Conservation (phyloP, 176 grass and related monocot genomes). For the Olyra latifolia region DNA sequence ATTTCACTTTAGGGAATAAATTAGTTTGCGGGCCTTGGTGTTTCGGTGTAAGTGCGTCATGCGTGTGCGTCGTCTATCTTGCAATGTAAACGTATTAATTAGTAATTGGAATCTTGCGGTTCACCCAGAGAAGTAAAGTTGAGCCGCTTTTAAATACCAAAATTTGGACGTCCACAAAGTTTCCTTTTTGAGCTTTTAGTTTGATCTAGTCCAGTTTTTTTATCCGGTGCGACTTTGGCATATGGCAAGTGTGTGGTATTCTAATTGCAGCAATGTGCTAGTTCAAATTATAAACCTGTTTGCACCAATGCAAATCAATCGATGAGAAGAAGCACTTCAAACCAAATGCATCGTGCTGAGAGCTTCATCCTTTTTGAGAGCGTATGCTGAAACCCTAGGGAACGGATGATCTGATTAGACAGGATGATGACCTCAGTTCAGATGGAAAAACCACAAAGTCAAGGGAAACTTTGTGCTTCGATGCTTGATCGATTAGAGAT, state of each 20-base stretch:
- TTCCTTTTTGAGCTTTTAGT: neutral
- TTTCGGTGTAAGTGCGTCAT: no score
- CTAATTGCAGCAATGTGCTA: neutral
- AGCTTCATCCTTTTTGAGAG: no score
- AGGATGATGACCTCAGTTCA: no score
- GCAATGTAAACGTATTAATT: no score
- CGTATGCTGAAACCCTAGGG: no score
- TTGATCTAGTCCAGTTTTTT: neutral
- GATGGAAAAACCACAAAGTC: no score
- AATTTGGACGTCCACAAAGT: neutral
- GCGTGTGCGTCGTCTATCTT: no score
- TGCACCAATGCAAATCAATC: neutral
- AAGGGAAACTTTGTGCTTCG: no score
- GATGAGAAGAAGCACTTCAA: neutral
- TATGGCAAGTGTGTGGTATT: neutral
- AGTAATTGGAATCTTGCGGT: neutral
- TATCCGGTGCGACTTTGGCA: neutral
- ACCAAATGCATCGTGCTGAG: neutral
- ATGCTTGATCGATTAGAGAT: no score
- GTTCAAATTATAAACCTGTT: neutral
- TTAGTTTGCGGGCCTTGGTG: no score
- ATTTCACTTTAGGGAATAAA: no score
- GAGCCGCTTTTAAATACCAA: neutral
- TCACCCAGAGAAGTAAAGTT: neutral
- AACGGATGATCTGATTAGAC: no score